Evolutionary conservation across 2,329 filamentous ascomycete species (phyloP), one percentile per base, ranked within the genome.

Genomic region (Berkeleyomyces basicola): DNA sequence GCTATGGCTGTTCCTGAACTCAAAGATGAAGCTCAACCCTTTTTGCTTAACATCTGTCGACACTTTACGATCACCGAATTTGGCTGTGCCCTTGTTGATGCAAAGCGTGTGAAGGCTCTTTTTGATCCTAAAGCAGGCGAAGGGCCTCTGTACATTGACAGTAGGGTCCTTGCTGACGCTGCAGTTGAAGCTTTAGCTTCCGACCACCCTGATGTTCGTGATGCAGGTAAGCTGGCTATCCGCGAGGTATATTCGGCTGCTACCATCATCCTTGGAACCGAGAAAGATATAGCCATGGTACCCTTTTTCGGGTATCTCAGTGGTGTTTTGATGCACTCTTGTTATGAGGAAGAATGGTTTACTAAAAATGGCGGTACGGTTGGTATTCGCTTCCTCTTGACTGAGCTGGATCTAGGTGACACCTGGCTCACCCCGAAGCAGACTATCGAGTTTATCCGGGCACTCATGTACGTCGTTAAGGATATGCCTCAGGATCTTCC

Each of bases 311-410:
- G 80, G 64, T 85, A 92, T 69, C 78, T 99, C 4, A 86, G 87
- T 46, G 87, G 84, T 65, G 85, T 85, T 0, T 96, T 97, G 71
- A 93, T 89, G 68, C 93, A 99, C 71, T 90, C 89, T 67, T 99
- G 93, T 72, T 91, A 96, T 69, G 90, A 93, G 69, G 92, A 99
- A 71, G 93, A 99, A 69, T 99, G 95, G 93, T 99, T 96, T 70
- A 91, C 91, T 61, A 99, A 99, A 74, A 88, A 90, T 44, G 93
- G 92, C 58, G 93, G 93, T 46, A 91, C 88, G 61, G 76, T 92
- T 23, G 95, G 95, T 62, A 96, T 99, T 69, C 86, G 88, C 69
- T 85, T 95, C 63, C 76, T 99, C 64, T 85, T 92, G 40, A 92
- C 88, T 1, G 86, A 92, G 67, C 77, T 97, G 62, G 85, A 92